Evolutionary conservation across 768 basidiomycete genomes (phyloP).

Genomic region (Tulasnella calospora): DNA sequence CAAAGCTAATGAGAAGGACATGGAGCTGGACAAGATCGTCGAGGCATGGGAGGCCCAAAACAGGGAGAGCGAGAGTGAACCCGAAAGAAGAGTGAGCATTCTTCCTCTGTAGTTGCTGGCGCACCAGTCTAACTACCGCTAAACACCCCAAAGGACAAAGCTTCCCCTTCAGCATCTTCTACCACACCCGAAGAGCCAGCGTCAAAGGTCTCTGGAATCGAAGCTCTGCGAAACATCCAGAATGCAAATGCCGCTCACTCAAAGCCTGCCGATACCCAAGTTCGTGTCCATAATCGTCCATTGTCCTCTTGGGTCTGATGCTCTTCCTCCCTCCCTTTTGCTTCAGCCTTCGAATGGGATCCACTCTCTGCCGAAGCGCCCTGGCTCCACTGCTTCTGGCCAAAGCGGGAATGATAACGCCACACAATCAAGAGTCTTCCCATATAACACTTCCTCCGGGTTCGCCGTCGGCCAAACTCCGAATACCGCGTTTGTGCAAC

Average conservation of each 20-base stretch:
- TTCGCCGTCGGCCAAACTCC: neutral
- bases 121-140: neutral
- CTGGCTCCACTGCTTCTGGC: neutral
- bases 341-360: neutral
- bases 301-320: neutral
- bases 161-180: neutral
- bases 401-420: neutral
- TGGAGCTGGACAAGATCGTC: conserved; percentile 14
- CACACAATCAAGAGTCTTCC: neutral
- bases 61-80: neutral
- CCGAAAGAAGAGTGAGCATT: neutral
- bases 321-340: neutral
- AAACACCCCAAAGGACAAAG: neutral
- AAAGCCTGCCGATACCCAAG: neutral
- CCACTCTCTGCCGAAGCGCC: neutral
- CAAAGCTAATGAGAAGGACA: conserved; percentile 1
- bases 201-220: neutral
- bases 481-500: neutral
- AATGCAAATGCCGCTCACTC: neutral
- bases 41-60: neutral
- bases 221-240: neutral
- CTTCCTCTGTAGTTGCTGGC: neutral
- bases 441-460: neutral
- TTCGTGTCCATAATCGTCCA: neutral
- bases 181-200: neutral